phyloP scores from a whole-genome alignment of 2,329 filamentous ascomycete species.

The Pezicula radicicola region DNA sequence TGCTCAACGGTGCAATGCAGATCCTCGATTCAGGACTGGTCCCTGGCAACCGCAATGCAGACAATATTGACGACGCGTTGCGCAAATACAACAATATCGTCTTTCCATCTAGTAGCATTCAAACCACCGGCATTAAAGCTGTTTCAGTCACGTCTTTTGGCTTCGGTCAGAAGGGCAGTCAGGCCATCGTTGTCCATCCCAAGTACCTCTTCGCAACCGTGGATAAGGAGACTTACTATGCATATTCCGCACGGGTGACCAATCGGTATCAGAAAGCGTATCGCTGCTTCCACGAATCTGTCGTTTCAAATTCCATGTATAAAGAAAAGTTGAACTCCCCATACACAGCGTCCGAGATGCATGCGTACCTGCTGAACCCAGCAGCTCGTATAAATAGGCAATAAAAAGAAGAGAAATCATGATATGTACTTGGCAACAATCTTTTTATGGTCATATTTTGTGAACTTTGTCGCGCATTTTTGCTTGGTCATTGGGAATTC shows the following conservation, averaged over 20 bases:
- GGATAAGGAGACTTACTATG: slow-evolving; percentile 72
- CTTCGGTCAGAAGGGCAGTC: slow-evolving; percentile 96
- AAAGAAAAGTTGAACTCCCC: slow-evolving; percentile 87
- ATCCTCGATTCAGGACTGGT: slow-evolving; percentile 89
- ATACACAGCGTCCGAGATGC: slow-evolving; percentile 41
- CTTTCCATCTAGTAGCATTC: slow-evolving; percentile 87
- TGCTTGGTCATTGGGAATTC: too few relatives aligned
- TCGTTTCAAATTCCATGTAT: slow-evolving; percentile 95
- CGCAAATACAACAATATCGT: slow-evolving; percentile 95
- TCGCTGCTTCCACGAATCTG: slow-evolving; percentile 91
- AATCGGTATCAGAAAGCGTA: slow-evolving; percentile 95
- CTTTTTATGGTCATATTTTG: too few relatives aligned
- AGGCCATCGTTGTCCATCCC: slow-evolving; percentile 91
- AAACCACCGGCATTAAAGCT: slow-evolving; percentile 88
- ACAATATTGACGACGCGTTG: slow-evolving; percentile 92
- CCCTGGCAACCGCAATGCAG: slow-evolving; percentile 92
- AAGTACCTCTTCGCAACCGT: slow-evolving; percentile 90
- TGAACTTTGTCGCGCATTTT: too few relatives aligned
- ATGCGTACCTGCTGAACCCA: too few relatives aligned
- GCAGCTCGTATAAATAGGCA: too few relatives aligned
- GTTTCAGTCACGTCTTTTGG: slow-evolving; percentile 97
- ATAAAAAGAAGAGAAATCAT: too few relatives aligned
- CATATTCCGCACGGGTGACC: slow-evolving; percentile 84
- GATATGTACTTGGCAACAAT: too few relatives aligned
- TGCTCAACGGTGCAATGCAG: slow-evolving; percentile 96